phyloP scores from a whole-genome alignment of 495 filamentous ascomycete genomes.

The Extremus antarcticus region DNA sequence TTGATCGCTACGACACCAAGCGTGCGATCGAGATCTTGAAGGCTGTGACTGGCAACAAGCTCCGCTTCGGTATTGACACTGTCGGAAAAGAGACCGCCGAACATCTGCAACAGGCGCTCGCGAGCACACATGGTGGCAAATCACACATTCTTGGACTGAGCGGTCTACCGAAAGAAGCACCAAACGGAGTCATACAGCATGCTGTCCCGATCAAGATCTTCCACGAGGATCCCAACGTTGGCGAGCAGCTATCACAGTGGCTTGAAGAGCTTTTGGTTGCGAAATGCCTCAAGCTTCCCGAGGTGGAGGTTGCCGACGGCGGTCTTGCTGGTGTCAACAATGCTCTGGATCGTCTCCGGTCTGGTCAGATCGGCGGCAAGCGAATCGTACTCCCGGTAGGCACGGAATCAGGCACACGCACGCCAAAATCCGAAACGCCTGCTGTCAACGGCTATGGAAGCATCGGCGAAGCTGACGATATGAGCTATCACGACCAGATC shows the following conservation, averaged over 20 bases:
- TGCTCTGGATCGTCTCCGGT: constrained; percentile 47
- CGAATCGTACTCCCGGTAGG: constrained; percentile 17
- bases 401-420: background rate
- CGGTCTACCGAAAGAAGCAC: constrained; percentile 44
- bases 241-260: constrained; percentile 47
- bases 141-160: constrained; percentile 53
- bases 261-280: constrained; percentile 45
- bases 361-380: constrained; percentile 33
- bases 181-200: constrained; percentile 41
- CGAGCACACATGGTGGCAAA: constrained; percentile 17
- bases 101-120: constrained; percentile 38
- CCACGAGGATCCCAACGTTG: constrained; percentile 47
- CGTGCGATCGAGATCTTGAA: constrained; percentile 52
- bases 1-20: constrained; percentile 48
- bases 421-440: background rate
- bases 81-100: constrained; percentile 48
- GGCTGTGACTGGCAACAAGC: constrained; percentile 39
- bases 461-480: constrained; percentile 5
- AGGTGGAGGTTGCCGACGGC: constrained; percentile 46
- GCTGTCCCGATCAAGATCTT: constrained; percentile 61
- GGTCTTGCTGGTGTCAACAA: constrained; percentile 52
- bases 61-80: constrained; percentile 55
- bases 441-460: background rate
- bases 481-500: constrained; percentile 24
- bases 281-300: constrained; percentile 40